Evolutionary conservation across 306 rosid species (phyloP).

Genomic region (Hylodesmum podocarpum): DNA sequence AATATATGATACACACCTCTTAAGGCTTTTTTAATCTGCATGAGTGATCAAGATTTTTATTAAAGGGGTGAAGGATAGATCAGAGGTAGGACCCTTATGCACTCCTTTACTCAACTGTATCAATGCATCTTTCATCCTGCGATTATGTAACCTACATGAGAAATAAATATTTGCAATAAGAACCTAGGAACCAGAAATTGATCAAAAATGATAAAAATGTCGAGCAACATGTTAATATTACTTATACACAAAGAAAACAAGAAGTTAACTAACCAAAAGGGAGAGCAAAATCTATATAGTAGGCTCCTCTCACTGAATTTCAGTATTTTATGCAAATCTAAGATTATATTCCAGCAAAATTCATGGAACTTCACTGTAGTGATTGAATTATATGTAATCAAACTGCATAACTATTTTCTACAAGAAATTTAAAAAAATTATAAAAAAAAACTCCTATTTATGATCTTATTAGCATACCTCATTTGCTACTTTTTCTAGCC

Average conservation of each 20-base stretch:
- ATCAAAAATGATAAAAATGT: background rate
- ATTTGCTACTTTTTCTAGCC: slow-evolving; percentile 91
- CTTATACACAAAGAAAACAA: background rate
- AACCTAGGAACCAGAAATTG: slow-evolving; percentile 20
- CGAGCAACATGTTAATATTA: background rate
- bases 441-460: background rate
- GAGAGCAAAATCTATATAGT: slow-evolving; percentile 16
- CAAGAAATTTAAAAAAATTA: background rate
- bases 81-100: slow-evolving; percentile 93
- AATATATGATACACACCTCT: too few relatives aligned
- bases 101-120: slow-evolving; percentile 93
- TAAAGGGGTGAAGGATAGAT: too few relatives aligned
- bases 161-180: slow-evolving; percentile 26
- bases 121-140: slow-evolving; percentile 92
- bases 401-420: background rate
- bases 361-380: background rate
- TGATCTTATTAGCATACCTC: slow-evolving; percentile 56
- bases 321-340: slow-evolving; percentile 14
- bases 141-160: slow-evolving; percentile 79
- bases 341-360: slow-evolving; percentile 1
- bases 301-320: slow-evolving; percentile 13
- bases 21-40: too few relatives aligned
- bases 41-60: too few relatives aligned
- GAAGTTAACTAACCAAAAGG: slow-evolving; percentile 7
- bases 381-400: background rate